A percentile compares a stretch with the other conserved stretches of the same genome.
Conservation (phyloP, 805 yeast genomes). For the Hanseniaspora nectarophila region DNA sequence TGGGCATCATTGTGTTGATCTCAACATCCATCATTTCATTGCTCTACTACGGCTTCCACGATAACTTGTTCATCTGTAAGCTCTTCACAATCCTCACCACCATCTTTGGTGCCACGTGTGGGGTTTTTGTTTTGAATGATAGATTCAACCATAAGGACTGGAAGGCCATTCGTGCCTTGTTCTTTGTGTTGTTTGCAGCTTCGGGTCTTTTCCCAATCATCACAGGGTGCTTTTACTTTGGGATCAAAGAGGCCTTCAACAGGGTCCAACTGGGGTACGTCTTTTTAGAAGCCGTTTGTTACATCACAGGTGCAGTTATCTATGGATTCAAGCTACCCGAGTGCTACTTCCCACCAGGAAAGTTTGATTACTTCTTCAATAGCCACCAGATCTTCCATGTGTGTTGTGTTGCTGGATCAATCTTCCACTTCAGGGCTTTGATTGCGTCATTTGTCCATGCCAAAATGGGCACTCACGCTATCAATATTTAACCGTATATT, state of each 20-base stretch:
- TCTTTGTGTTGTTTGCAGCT: constrained; percentile 69
- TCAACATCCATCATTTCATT: constrained; percentile 49
- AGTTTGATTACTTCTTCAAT: constrained; percentile 57
- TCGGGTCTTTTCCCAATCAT: constrained; percentile 62
- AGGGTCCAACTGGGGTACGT: constrained; percentile 53
- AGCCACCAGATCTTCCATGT: constrained; percentile 79
- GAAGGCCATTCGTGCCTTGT: constrained; percentile 62
- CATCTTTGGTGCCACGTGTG: constrained; percentile 48
- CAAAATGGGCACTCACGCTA: constrained; percentile 22
- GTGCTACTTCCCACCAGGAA: constrained; percentile 44
- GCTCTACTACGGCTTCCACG: constrained; percentile 36
- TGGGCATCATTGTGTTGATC: constrained; percentile 60
- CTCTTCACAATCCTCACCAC: constrained; percentile 34
- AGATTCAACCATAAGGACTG: constrained; percentile 53
- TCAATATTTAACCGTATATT: background rate
- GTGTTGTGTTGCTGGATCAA: constrained; percentile 64
- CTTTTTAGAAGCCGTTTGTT: constrained; percentile 57
- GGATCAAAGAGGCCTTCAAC: constrained; percentile 36
- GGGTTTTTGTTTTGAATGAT: constrained; percentile 51
- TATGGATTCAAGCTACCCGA: constrained; percentile 79
- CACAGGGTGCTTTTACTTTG: constrained; percentile 41
- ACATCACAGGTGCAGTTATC: constrained; percentile 63
- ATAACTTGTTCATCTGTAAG: constrained; percentile 25
- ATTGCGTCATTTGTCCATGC: constrained; percentile 40
- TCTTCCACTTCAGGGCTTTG: constrained; percentile 60